Evolutionary conservation across 2,329 filamentous ascomycete species (phyloP).

Genomic region (Fusarium illudens): DNA sequence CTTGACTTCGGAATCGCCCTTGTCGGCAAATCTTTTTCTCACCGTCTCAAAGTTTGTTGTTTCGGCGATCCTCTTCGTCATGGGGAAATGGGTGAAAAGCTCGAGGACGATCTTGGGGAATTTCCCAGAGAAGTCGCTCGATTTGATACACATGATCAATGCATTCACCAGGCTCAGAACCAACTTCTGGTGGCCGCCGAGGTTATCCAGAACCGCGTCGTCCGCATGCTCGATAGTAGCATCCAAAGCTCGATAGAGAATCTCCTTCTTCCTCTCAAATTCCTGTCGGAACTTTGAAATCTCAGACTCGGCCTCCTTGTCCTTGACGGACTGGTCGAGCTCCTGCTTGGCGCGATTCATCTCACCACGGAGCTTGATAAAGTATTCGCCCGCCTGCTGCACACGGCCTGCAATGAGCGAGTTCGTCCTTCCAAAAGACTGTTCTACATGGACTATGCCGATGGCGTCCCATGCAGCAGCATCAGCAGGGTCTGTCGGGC

Average conservation of each 20-base stretch:
- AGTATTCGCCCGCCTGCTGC: constrained; percentile 59
- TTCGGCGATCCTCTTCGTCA: constrained; percentile 68
- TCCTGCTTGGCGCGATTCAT: constrained; percentile 59
- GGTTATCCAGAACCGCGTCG: constrained; percentile 63
- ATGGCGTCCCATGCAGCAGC: constrained; percentile 63
- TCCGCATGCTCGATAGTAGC: constrained; percentile 64
- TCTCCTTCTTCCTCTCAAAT: constrained; percentile 56
- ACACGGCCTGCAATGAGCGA: constrained; percentile 57
- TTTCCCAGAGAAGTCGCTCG: constrained; percentile 61
- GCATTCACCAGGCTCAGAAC: constrained; percentile 63
- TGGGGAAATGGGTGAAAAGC: constrained; percentile 69
- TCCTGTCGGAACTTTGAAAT: constrained; percentile 51
- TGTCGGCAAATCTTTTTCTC: constrained; percentile 69
- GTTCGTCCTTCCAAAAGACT: constrained; percentile 49
- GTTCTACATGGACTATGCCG: constrained; percentile 59
- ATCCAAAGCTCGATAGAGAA: constrained; percentile 61
- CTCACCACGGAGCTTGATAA: constrained; percentile 58
- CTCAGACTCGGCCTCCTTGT: constrained; percentile 50
- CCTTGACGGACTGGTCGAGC: constrained; percentile 54
- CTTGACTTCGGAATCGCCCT: constrained; percentile 71
- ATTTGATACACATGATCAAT: constrained; percentile 63
- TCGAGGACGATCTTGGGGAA: constrained; percentile 65
- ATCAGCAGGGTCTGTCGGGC: constrained; percentile 56
- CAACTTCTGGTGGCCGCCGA: constrained; percentile 66
- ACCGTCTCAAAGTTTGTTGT: constrained; percentile 73